Evolutionary conservation across 495 filamentous ascomycete genomes (phyloP), one percentile per base, ranked within the genome.

Genomic region (Clohesyomyces aquaticus): DNA sequence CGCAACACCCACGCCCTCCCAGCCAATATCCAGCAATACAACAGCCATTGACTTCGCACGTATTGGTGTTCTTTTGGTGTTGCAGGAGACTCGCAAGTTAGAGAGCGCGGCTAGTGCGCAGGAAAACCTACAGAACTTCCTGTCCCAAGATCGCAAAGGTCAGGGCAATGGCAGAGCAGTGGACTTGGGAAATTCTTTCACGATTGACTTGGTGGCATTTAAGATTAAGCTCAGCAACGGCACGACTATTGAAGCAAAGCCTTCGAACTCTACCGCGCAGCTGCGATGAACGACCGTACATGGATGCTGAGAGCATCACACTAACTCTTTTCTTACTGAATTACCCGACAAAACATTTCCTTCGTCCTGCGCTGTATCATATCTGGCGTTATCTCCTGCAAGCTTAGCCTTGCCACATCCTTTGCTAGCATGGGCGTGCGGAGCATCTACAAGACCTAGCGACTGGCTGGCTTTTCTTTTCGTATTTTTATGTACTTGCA

Each of bases 11-110:
- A 55, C 68, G 12, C 60, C 73, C 1, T 48, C 43, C 1, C 45
- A 57, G 21, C 58, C 67, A 9, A 49, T 66, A 2, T 63, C 62
- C 11, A 61, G 73, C 61, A 68, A 75, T 64, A 47, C 84, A 16
- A 78, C 83, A 22, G 76, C 80, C 1, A 72, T 88, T 1, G 87
- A 91, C 71, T 90, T 91, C 75, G 83, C 87, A 3, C 82, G 88
- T 6, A 77, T 87, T 10, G 79, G 78, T 0, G 80, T 91, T 4
- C 74, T 91, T 45, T 87, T 76, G 63, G 74, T 90, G 32, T 77
- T 90, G 8, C 86, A 89, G 55, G 74, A 83, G 55, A 76, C 81
- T 25, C 72, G 70, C 0, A 48, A 65, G 45, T 66, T 90, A 0
- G 65, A 72, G 18, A 73, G 71, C 27, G 88, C 88, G 6, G 79